A percentile compares a stretch with the other conserved stretches of the same genome.
Conservation (phyloP, 2,329 filamentous ascomycete genomes). For the Fusarium drepaniforme region DNA sequence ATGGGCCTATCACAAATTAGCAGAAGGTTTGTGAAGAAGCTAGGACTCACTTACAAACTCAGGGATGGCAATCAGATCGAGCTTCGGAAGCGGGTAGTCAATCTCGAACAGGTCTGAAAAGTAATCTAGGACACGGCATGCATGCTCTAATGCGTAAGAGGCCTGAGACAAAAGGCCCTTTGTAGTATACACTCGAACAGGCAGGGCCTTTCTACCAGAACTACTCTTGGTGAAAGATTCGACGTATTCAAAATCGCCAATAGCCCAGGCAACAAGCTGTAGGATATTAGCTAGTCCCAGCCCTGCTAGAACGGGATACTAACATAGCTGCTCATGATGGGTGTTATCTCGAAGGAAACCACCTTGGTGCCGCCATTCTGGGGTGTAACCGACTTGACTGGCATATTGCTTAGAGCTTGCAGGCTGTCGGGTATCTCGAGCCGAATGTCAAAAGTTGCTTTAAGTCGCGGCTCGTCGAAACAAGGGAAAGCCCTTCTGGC, state of each 20-base stretch:
- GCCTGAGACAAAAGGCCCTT: constrained; percentile 76
- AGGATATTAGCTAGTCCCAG: neutral
- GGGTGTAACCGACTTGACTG: neutral
- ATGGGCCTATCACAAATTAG: neutral
- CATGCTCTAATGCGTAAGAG: constrained; percentile 87
- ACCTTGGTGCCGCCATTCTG: neutral
- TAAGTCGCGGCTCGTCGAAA: constrained; percentile 97
- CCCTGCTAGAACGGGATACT: neutral
- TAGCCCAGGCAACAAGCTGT: neutral
- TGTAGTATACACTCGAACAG: neutral
- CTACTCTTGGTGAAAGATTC: neutral
- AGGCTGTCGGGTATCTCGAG: constrained; percentile 84
- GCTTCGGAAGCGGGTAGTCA: constrained; percentile 92
- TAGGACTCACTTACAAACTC: constrained; percentile 56
- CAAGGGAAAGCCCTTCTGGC: constrained; percentile 94
- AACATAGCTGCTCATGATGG: neutral
- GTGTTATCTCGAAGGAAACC: neutral
- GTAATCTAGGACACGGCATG: constrained; percentile 91
- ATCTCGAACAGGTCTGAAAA: constrained; percentile 95
- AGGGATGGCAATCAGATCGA: constrained; percentile 88
- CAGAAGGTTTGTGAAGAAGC: neutral
- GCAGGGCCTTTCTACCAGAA: neutral
- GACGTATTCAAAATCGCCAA: neutral
- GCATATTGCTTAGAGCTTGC: neutral
- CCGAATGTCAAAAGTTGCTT: constrained; percentile 93